Evolutionary conservation across 2,329 filamentous ascomycete species (phyloP), one percentile per base, ranked within the genome.

Genomic region (Colletotrichum sp.): DNA sequence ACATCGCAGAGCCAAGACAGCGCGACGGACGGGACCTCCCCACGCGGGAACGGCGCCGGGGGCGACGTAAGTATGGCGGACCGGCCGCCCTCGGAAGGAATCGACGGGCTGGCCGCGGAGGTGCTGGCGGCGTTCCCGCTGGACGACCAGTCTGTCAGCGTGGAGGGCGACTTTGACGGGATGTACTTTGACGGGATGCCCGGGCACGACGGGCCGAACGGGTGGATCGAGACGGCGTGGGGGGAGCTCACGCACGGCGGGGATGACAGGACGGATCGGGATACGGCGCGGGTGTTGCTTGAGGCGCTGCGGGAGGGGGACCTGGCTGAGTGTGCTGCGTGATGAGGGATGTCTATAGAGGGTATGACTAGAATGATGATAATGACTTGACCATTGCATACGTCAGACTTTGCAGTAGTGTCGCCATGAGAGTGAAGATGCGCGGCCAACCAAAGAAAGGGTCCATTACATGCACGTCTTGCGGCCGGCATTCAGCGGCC

Each of bases 151-250:
- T 78, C 78, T 4, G 79, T 79, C 4, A 80, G 72, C 32, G 70
- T 77, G 22, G 68, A 74, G 10, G 78, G 79, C 24, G 79, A 80
- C 36, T 79, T 80, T 36, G 80, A 80, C 13, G 79, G 79, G 22
- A 79, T 82, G 78, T 81, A 80, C 64, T 77, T 81, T 7, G 80
- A 81, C 44, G 81, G 83, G 0, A 81, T 82, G 18, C 81, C 80
- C 6, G 78, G 81, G 63, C 78, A 80, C 8, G 80, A 82, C 24
- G 77, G 80, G 24, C 79, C 79, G 12, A 76, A 72, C 0, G 84
- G 85, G 30, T 87, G 85, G 85, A 84, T 87, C 26, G 83, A 85
- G 71, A 80, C 78, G 24, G 81, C 81, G 16, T 86, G 85, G 85
- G 79, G 79, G 22, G 80, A 83, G 30, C 79, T 82, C 67, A 80